Evolutionary conservation across 2,329 filamentous ascomycete genomes (phyloP).

Genomic region (Ophiostoma piceae): DNA sequence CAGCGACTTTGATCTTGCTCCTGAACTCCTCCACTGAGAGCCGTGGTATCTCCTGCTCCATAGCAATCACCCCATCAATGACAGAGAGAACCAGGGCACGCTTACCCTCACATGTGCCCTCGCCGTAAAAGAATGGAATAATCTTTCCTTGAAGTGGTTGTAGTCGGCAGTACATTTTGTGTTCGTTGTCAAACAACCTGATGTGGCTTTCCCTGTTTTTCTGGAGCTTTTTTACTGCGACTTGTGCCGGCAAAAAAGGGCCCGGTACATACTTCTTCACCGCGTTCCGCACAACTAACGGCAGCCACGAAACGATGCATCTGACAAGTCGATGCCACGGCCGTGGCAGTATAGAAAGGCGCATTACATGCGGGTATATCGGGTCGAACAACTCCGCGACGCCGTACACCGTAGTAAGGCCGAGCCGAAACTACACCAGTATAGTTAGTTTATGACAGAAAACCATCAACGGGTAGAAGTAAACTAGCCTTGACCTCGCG

Average conservation of each 20-base stretch:
- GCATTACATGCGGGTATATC: neutral
- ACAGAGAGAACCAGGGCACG: neutral
- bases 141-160: neutral
- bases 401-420: neutral
- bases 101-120: neutral
- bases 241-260: neutral
- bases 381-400: neutral
- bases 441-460: neutral
- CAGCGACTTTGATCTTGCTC: neutral
- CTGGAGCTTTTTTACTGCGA: neutral
- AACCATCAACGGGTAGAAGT: neutral
- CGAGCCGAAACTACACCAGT: neutral
- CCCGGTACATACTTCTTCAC: neutral
- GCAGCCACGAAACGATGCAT: neutral
- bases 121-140: neutral
- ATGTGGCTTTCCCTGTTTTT: neutral
- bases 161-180: neutral
- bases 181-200: neutral
- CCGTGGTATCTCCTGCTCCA: neutral
- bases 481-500: neutral
- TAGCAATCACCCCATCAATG: neutral
- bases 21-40: neutral
- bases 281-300: neutral
- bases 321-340: neutral
- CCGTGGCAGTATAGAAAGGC: neutral